phyloP scores from a whole-genome alignment of 768 basidiomycete genomes.

The Macrocybe gigantea region DNA sequence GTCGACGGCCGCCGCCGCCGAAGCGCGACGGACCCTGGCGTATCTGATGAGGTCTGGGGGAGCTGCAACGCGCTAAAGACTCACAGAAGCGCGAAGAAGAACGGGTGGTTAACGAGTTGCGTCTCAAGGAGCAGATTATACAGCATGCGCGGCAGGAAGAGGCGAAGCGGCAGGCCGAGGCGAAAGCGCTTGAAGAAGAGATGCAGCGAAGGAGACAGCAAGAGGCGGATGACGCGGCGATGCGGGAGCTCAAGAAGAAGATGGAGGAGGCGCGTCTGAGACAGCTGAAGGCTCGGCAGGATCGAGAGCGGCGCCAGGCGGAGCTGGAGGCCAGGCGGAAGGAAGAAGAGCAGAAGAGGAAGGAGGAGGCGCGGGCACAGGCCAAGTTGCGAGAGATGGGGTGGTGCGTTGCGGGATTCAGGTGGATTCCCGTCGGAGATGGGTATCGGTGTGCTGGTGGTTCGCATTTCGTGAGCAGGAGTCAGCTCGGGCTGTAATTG shows the following conservation, averaged over 20 bases:
- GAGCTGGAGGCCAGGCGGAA: conserved; percentile 10
- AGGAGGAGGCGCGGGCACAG: conserved; percentile 39
- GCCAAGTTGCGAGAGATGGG: conserved; percentile 39
- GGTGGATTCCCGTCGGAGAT: conserved; percentile 14
- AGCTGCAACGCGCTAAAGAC: conserved; percentile 35
- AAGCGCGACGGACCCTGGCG: conserved; percentile 39
- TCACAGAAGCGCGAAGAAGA: conserved; percentile 17
- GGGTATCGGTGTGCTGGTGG: conserved; percentile 23
- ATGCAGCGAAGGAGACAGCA: neutral
- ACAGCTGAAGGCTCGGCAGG: conserved; percentile 11
- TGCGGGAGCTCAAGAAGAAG: conserved; percentile 4
- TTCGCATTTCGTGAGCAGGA: conserved; percentile 12
- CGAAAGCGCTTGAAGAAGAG: conserved; percentile 8
- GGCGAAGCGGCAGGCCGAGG: conserved; percentile 15
- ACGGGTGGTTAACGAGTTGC: conserved; percentile 15
- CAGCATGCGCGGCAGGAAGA: conserved; percentile 14
- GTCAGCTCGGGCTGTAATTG: too few species aligned
- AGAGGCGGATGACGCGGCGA: conserved; percentile 14
- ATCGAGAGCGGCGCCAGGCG: conserved; percentile 9
- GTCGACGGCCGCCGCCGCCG: neutral
- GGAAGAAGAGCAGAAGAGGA: conserved; percentile 18
- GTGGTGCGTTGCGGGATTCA: conserved; percentile 29
- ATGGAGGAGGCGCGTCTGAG: conserved; percentile 14
- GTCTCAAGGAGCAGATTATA: conserved; percentile 12
- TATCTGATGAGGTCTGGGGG: conserved; percentile 46